A percentile compares a stretch with the other conserved stretches of the same genome.
These are phyloP conservation scores for Torulaspora franciscae DNA, from an alignment of 805 yeast species.

Conservation along the genomic window DNA sequence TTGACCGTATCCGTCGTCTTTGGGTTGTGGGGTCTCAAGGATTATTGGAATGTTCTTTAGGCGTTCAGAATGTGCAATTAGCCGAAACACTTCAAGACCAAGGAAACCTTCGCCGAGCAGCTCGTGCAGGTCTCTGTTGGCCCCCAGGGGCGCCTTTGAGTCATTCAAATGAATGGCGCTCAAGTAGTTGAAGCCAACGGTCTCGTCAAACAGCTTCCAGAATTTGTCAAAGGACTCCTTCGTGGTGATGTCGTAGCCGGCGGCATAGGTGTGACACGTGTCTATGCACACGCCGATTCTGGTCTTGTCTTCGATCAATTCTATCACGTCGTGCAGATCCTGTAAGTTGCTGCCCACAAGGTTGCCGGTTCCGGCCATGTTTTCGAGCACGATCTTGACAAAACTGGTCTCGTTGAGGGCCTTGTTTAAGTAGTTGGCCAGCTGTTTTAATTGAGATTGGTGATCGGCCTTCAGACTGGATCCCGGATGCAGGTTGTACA, in stretches of 20 bases:
- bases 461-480: slow-evolving; percentile 75
- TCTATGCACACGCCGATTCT: slow-evolving; percentile 96
- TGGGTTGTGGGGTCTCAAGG: slow-evolving; percentile 77
- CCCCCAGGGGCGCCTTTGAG: slow-evolving; percentile 88
- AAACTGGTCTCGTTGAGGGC: slow-evolving; percentile 69
- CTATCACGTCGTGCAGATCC: slow-evolving; percentile 72
- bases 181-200: slow-evolving; percentile 70
- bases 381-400: slow-evolving; percentile 87
- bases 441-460: slow-evolving; percentile 52
- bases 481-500: slow-evolving; percentile 92
- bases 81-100: slow-evolving; percentile 79
- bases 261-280: slow-evolving; percentile 94
- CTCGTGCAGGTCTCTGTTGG: slow-evolving; percentile 89
- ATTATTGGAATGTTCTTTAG: slow-evolving; percentile 69
- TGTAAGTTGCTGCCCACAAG: slow-evolving; percentile 77
- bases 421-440: slow-evolving; percentile 74
- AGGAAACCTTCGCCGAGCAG: slow-evolving; percentile 83
- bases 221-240: slow-evolving; percentile 55
- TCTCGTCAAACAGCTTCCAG: slow-evolving; percentile 70
- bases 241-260: slow-evolving; percentile 83
- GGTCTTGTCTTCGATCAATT: slow-evolving; percentile 66
- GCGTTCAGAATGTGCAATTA: slow-evolving; percentile 62
- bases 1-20: slow-evolving; percentile 69
- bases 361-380: slow-evolving; percentile 97
- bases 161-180: slow-evolving; percentile 86